Evolutionary conservation across 2,329 filamentous ascomycete genomes (phyloP).

Genomic region (Monilinia polystroma): DNA sequence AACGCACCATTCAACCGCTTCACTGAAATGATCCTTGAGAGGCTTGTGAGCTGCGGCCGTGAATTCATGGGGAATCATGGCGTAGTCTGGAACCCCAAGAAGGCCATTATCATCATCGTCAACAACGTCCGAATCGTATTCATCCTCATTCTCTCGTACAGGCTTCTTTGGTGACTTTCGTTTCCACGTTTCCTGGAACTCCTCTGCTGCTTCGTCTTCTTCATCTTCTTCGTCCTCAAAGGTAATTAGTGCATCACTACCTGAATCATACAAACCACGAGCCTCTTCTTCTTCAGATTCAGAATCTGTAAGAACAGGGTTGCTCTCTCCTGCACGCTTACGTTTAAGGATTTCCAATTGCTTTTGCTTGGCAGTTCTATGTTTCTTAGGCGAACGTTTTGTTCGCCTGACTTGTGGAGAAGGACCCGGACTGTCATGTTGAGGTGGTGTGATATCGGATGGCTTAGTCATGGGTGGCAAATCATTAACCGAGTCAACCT

Average conservation of each 20-base stretch:
- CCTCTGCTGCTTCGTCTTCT: slow-evolving; percentile 26
- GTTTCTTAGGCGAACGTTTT: slow-evolving; percentile 26
- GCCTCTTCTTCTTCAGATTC: slow-evolving; percentile 36
- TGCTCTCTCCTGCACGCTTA: slow-evolving; percentile 44
- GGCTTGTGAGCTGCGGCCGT: slow-evolving; percentile 65
- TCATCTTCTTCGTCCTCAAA: slow-evolving; percentile 48
- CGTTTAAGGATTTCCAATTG: slow-evolving; percentile 44
- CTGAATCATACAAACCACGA: slow-evolving; percentile 25
- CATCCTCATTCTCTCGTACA: slow-evolving; percentile 26
- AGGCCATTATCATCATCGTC: slow-evolving; percentile 57
- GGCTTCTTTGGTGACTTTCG: slow-evolving; percentile 18
- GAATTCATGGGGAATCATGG: slow-evolving; percentile 64
- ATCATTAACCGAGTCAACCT: slow-evolving; percentile 20
- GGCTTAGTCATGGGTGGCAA: slow-evolving; percentile 10
- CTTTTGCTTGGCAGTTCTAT: slow-evolving; percentile 45
- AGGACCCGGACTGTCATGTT: slow-evolving; percentile 28
- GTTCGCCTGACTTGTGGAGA: slow-evolving; percentile 6
- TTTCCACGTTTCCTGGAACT: slow-evolving; percentile 18
- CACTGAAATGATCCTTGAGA: slow-evolving; percentile 69
- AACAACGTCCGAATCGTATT: slow-evolving; percentile 52
- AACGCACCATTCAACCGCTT: slow-evolving; percentile 77
- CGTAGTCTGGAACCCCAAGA: slow-evolving; percentile 54
- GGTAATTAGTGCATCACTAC: slow-evolving; percentile 46
- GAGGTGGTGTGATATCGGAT: slow-evolving; percentile 21
- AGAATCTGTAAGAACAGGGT: slow-evolving; percentile 42